Conservation (phyloP, 1,284 basidiomycete genomes). For the Ustilago sp. region DNA sequence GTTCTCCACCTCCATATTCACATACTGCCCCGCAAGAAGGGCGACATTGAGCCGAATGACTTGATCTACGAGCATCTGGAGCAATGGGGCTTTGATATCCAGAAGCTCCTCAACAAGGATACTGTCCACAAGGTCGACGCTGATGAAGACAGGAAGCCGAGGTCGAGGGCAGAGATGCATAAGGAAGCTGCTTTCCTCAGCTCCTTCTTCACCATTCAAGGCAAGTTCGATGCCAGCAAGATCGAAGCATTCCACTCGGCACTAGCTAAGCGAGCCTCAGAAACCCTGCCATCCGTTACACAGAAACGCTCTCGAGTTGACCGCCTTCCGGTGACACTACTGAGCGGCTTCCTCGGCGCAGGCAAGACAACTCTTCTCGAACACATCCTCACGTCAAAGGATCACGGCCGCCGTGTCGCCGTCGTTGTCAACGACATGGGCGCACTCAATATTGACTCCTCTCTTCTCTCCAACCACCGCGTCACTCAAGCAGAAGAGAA, state of each 20-base stretch:
- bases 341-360: constrained; percentile 71
- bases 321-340: constrained; percentile 71
- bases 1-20: constrained; percentile 67
- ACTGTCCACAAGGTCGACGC: constrained; percentile 31
- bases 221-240: constrained; percentile 27
- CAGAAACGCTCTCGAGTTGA: constrained; percentile 35
- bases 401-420: constrained; percentile 71
- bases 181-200: constrained; percentile 54
- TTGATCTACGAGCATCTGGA: constrained; percentile 56
- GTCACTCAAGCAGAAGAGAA: constrained; percentile 71
- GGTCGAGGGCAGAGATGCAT: constrained; percentile 57
- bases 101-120: constrained; percentile 28
- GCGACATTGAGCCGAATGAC: constrained; percentile 66
- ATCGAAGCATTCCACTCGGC: constrained; percentile 7
- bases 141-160: constrained; percentile 57
- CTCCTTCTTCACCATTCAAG: constrained; percentile 27
- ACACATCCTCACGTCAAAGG: constrained; percentile 71
- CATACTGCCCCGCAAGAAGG: constrained; percentile 61
- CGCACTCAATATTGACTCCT: constrained; percentile 71
- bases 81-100: constrained; percentile 54
- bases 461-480: constrained; percentile 70
- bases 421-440: constrained; percentile 73
- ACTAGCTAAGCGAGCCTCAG: constrained; percentile 24
- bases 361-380: constrained; percentile 73
- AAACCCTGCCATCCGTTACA: not conserved